Conservation (phyloP, 2,329 filamentous ascomycete genomes). For the Epichloe sp. region DNA sequence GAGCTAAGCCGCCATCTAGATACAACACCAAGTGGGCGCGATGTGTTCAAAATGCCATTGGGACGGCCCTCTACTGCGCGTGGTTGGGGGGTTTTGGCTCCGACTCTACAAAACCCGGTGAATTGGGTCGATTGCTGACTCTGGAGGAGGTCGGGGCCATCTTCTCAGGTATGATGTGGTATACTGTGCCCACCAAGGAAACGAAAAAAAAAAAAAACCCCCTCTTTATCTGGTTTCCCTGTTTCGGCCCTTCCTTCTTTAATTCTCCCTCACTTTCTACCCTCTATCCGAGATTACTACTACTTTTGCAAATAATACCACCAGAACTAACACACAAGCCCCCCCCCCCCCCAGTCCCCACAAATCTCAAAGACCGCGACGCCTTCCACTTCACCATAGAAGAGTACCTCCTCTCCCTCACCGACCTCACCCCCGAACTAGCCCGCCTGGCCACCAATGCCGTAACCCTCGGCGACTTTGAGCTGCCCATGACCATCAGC, state of each 20-base stretch:
- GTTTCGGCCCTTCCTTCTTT: background rate
- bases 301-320: background rate
- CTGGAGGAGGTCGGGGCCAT: slow-evolving; percentile 77
- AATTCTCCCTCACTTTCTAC: background rate
- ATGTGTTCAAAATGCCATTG: slow-evolving; percentile 66
- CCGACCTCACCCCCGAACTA: slow-evolving; percentile 81
- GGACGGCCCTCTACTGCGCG: slow-evolving; percentile 42
- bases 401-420: slow-evolving; percentile 85
- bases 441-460: slow-evolving; percentile 85
- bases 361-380: slow-evolving; percentile 81
- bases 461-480: slow-evolving; percentile 76
- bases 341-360: slow-evolving; percentile 47
- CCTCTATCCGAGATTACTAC: background rate
- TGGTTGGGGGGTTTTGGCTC: slow-evolving; percentile 70
- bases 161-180: slow-evolving; percentile 47
- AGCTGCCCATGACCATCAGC: slow-evolving; percentile 74
- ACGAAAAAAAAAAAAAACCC: too few species aligned
- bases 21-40: slow-evolving; percentile 80
- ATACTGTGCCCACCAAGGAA: too few species aligned
- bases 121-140: slow-evolving; percentile 58
- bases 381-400: slow-evolving; percentile 93
- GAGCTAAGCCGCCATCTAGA: slow-evolving; percentile 19
- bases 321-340: background rate
- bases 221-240: background rate
- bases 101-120: slow-evolving; percentile 28